Evolutionary conservation across 768 basidiomycete species (phyloP), one percentile per base, ranked within the genome.

Genomic region (Podaxis carcinomalis): DNA sequence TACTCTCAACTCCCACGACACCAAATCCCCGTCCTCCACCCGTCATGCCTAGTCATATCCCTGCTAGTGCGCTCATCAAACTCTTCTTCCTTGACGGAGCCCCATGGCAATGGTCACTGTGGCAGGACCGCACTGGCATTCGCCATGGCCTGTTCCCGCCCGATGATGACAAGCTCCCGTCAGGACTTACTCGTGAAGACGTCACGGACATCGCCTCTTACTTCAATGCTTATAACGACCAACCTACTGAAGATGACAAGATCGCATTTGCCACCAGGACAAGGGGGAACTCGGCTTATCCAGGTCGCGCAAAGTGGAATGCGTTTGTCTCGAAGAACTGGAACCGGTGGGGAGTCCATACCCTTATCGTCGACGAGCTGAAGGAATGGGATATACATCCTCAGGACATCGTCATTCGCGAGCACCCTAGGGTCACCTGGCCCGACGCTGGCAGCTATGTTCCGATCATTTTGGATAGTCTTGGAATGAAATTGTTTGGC

Each of bases 81-180:
- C 58, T 69, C 13, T 66, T 54, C 47, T 62, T 42, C n/a, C 13
- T 50, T 1, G 49, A 51, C 6, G 64, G 59, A 0, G 61, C 58
- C 40, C 67, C 65, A 0, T 71, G 67, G 68, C 10, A 21, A 1
- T 69, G 51, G 53, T 23, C 57, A 1, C 16, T 5, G 10, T 71
- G 70, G 70, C 58, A 66, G 39, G 62, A 68, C 3, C 50, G 63
- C 5, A 70, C 70, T 16, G 67, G 68, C 6, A 50, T 72, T 11
- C 16, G 25, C 1, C 63, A 68, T 46, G 67, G 70, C 21, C 59
- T 72, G 7, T 72, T 72, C 54, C 65, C 66, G 1, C 28, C 32
- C 3, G 66, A 69, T 21, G 65, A 67, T 28, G 23, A 39, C 11
- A 47, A 42, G 5, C 64, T 69, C 4, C 69, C 68, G 16, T 32